Conservation (phyloP, 129 eudicot species). For the Artemisia annua region DNA sequence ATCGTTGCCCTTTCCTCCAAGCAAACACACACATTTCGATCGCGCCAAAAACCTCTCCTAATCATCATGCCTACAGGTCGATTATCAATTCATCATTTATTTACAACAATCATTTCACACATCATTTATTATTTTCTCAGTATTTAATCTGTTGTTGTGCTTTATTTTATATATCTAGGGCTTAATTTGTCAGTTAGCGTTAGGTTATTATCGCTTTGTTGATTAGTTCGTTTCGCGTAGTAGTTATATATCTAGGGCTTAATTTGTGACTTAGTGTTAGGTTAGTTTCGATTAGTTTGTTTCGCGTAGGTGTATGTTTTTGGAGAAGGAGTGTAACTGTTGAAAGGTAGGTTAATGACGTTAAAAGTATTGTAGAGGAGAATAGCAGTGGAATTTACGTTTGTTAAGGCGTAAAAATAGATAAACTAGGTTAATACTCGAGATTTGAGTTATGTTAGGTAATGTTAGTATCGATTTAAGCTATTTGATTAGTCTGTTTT, state of each 20-base stretch:
- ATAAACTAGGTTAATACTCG: no score
- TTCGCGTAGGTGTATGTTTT: neutral
- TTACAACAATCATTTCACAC: neutral
- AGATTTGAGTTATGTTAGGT: no score
- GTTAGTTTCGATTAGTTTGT: slow-evolving; percentile 8
- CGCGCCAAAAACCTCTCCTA: slow-evolving; percentile 27
- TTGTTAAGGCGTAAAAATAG: no score
- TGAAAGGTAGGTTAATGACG: no score
- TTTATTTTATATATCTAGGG: slow-evolving; percentile 29
- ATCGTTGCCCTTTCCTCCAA: slow-evolving; percentile 58
- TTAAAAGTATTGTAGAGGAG: no score
- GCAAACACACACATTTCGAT: slow-evolving; percentile 33
- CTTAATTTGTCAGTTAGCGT: neutral
- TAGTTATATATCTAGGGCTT: slow-evolving; percentile 32
- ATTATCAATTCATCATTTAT: neutral
- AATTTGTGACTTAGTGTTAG: neutral
- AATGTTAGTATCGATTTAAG: no score
- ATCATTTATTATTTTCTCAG: no score
- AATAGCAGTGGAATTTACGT: no score
- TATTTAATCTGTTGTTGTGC: slow-evolving; percentile 2
- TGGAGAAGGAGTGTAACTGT: no score
- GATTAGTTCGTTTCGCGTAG: slow-evolving; percentile 12
- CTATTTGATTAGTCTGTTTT: no score
- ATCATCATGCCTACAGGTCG: slow-evolving; percentile 60
- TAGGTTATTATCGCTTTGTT: neutral